Conservation (phyloP, 257 asterid genomes). For the Forsythia viridissima region DNA sequence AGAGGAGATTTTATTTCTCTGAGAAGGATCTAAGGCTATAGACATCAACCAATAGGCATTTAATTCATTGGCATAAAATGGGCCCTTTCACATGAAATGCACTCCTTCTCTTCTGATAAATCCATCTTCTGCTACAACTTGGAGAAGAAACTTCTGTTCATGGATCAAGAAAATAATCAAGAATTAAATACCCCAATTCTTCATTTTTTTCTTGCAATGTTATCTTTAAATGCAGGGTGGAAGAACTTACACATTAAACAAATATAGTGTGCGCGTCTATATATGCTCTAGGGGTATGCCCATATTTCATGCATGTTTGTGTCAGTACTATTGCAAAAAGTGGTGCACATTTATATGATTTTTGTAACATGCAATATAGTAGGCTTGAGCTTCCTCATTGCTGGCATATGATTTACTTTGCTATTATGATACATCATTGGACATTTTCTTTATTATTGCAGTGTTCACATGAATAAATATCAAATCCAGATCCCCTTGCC, state of each 20-base stretch:
- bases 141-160: constrained; percentile 8
- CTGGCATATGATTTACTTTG: not conserved
- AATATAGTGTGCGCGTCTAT: not conserved
- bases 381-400: constrained; percentile 14
- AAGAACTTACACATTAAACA: too few species aligned
- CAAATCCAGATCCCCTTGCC: constrained; percentile 99
- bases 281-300: not conserved
- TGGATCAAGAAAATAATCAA: constrained; percentile 27
- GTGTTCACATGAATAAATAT: constrained; percentile 91
- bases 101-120: constrained; percentile 40
- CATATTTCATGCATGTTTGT: not conserved
- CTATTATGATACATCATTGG: constrained; percentile 22
- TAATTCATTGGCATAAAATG: constrained; percentile 55
- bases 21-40: constrained; percentile 47
- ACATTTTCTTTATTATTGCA: constrained; percentile 33
- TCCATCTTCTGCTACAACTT: constrained; percentile 36
- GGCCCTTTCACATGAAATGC: constrained; percentile 49
- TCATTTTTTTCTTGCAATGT: constrained; percentile 25
- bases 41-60: constrained; percentile 64
- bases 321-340: not conserved
- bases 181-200: not conserved
- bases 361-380: not conserved
- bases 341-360: not conserved
- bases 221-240: not conserved
- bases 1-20: constrained; percentile 40